Evolutionary conservation across 306 rosid genomes (phyloP).

Genomic region (Styphnolobium japonicum): DNA sequence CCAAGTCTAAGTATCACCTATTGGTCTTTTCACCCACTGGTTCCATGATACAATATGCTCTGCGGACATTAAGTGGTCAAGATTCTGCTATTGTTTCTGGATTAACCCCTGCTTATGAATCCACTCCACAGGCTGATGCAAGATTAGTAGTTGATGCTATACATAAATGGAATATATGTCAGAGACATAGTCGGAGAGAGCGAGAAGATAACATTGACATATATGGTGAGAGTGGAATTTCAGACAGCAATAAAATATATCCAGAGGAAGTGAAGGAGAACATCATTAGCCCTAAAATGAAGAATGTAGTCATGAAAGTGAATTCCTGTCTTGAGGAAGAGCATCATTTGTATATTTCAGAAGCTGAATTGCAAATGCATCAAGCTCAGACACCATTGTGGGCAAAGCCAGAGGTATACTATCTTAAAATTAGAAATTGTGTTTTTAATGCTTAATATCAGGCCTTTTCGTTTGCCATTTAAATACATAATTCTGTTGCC

Average conservation of each 20-base stretch:
- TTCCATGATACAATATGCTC: constrained; percentile 74
- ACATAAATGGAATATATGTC: constrained; percentile 91
- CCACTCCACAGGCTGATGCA: constrained; percentile 56
- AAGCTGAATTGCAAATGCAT: constrained; percentile 96
- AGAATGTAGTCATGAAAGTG: constrained; percentile 39
- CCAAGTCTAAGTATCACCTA: constrained; percentile 59
- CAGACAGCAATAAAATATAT: constrained; percentile 57
- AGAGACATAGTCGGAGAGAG: constrained; percentile 66
- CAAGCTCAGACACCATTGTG: constrained; percentile 61
- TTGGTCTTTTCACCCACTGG: constrained; percentile 90
- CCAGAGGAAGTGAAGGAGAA: constrained; percentile 56
- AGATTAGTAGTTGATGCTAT: constrained; percentile 80
- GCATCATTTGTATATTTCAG: constrained; percentile 81
- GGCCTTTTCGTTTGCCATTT: constrained; percentile 12
- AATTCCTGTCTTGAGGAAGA: constrained; percentile 54
- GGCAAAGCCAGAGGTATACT: constrained; percentile 74
- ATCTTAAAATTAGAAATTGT: background rate
- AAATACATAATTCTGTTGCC: constrained; percentile 23
- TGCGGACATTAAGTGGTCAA: constrained; percentile 43
- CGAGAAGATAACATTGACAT: constrained; percentile 76
- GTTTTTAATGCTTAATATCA: background rate
- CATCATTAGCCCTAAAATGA: constrained; percentile 37
- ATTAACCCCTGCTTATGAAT: constrained; percentile 48
- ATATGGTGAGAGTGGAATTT: constrained; percentile 81
- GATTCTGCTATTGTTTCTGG: constrained; percentile 53